These are phyloP conservation scores for Leptographium galeiforme DNA, from an alignment of 2,329 filamentous ascomycete genomes.

Conservation along the genomic window DNA sequence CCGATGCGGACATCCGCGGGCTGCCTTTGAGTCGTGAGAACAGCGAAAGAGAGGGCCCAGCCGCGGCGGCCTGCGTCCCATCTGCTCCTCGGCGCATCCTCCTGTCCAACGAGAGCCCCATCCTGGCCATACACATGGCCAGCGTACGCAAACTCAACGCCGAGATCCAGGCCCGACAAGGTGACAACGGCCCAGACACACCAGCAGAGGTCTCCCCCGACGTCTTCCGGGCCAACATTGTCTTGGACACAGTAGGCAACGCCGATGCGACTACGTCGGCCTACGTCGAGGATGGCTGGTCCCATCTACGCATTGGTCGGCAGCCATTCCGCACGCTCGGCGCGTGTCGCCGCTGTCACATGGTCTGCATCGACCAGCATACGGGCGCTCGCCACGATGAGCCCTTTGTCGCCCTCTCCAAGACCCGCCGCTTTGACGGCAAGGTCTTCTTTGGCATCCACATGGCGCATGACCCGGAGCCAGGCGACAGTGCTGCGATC, in stretches of 20 bases:
- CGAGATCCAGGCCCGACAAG: conserved; percentile 48
- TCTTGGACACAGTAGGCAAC: conserved; percentile 39
- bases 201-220: conserved; percentile 45
- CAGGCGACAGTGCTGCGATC: neutral
- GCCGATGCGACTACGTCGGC: conserved; percentile 1
- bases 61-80: neutral
- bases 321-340: conserved; percentile 62
- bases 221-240: conserved; percentile 80
- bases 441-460: conserved; percentile 88
- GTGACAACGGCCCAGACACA: conserved; percentile 22
- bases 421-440: conserved; percentile 70
- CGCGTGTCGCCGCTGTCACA: conserved; percentile 79
- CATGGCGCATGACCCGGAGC: conserved; percentile 35
- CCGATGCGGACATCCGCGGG: neutral
- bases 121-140: conserved; percentile 67
- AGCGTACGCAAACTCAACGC: conserved; percentile 70
- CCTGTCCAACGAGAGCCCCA: conserved; percentile 86
- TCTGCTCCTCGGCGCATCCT: conserved; percentile 41
- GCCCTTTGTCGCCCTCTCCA: conserved; percentile 77
- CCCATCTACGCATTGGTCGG: conserved; percentile 48
- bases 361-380: conserved; percentile 86
- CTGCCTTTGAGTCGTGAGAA: neutral
- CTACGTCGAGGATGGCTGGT: conserved; percentile 81
- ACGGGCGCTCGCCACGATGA: conserved; percentile 69
- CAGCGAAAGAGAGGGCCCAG: neutral